Conservation (phyloP, 164 flowering plant genomes). For the grape (Vitis vinifera) region DNA sequence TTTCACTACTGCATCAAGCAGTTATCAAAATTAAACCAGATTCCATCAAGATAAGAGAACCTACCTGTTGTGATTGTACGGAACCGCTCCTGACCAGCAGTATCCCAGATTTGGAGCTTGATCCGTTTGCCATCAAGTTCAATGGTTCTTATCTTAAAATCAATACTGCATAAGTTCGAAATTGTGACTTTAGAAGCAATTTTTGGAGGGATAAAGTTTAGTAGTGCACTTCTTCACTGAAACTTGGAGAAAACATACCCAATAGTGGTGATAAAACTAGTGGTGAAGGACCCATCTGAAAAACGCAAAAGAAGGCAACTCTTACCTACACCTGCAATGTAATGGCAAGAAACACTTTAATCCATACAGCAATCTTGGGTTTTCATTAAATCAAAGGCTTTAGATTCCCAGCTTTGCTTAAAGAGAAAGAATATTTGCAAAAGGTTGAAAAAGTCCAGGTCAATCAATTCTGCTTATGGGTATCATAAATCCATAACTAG, state of each 20-base stretch:
- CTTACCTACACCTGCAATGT: too few relatives aligned
- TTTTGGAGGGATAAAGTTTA: not conserved
- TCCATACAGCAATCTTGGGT: too few relatives aligned
- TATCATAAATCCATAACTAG: too few relatives aligned
- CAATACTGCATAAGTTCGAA: conserved; percentile 44
- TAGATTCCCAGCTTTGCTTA: too few relatives aligned
- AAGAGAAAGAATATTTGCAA: too few relatives aligned
- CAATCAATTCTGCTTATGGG: too few relatives aligned
- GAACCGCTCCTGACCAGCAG: conserved; percentile 80
- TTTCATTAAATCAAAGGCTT: too few relatives aligned
- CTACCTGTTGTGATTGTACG: conserved; percentile 70
- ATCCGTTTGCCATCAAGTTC: conserved; percentile 73
- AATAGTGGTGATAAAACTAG: conserved; percentile 78
- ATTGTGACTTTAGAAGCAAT: not conserved
- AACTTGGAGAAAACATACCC: conserved; percentile 41
- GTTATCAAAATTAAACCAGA: not conserved
- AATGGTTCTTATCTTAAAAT: conserved; percentile 75
- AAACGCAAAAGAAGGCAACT: conserved; percentile 58
- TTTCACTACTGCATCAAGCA: not conserved
- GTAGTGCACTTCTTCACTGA: not conserved
- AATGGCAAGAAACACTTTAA: too few relatives aligned
- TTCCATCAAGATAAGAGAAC: not conserved
- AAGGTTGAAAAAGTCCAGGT: too few relatives aligned
- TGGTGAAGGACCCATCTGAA: conserved; percentile 83
- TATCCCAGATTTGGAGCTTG: conserved; percentile 79